Base-by-base conservation (phyloP, 129 eudicot species). In the Mikania micrantha region DNA sequence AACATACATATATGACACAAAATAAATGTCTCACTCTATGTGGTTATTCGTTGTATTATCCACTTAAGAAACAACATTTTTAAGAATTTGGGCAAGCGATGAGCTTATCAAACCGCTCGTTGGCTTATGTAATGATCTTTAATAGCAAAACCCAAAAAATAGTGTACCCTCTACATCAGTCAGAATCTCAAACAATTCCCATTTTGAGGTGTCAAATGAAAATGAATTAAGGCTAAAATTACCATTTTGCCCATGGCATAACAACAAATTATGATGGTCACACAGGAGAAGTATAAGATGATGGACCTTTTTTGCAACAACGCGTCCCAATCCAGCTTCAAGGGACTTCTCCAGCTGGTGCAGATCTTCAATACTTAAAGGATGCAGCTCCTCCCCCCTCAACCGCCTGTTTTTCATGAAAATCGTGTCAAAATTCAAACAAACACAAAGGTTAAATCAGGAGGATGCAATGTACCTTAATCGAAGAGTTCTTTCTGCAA, bases 301-400 rank as follows among this genome's bases (percentile, higher is more conserved):
- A 39, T 38, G 7, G 44, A 88, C 96, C 98, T 92, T 92, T 73
- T 78, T 85, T 48, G 86, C 81, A 7, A 92, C 84, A 1, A 92
- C 95, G 8, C 85, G 88, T 54, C 83, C 79, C 72, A 92, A 76
- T 53, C 98, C 96, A 32, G 77, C 44, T 72, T 92, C 98, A 64
- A 92, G 89, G 45, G 95, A 78, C 77, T 68, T 80, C 79, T 92
- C 98, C 45, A 92, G 80, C 48, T 82, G 67, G 70, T 82, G 96
- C 69, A 92, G 75, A 53, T 92, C 98, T 35, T 88, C 92, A 31
- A 92, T 82, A 48, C 74, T 73, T 60, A 92, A 72, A 39, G 77
- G 84, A 70, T 72, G 95, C 47, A 92, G 96, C 71, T 92, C 96
- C 78, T 92, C 98, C 15, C 98, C 98, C 52, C 98, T 86, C 95